These are phyloP conservation scores for Venturia effusa DNA, from an alignment of 2,329 filamentous ascomycete species.

Conservation along the genomic window DNA sequence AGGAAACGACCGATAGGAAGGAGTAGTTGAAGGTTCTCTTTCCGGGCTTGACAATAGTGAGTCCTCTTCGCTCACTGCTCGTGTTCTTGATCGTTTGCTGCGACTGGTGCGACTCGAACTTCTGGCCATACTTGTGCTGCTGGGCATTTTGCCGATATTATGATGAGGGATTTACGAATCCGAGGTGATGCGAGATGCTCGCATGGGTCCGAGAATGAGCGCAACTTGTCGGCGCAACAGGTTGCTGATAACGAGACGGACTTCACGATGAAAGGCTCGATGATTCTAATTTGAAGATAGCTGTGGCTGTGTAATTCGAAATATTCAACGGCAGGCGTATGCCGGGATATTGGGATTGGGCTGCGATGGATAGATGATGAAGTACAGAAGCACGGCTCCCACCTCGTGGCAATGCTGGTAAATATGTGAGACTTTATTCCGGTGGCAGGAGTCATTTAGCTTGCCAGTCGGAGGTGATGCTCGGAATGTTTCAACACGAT, in stretches of 20 bases:
- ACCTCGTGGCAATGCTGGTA: neutral
- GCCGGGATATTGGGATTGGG: neutral
- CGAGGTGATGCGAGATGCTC: neutral
- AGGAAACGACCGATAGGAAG: conserved; percentile 9
- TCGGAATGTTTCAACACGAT: neutral
- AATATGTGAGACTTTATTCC: neutral
- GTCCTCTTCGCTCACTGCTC: conserved; percentile 3
- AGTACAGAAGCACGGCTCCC: neutral
- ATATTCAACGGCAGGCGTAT: neutral
- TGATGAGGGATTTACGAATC: neutral
- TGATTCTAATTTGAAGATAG: neutral
- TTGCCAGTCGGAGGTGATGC: neutral
- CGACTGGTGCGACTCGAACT: neutral
- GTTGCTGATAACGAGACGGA: neutral
- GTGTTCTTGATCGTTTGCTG: neutral
- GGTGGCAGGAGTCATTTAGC: neutral
- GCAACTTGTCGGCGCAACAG: neutral
- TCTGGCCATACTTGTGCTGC: neutral
- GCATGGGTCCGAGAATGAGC: neutral
- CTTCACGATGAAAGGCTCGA: neutral
- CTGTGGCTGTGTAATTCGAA: neutral
- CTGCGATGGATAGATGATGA: neutral
- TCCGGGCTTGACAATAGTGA: neutral
- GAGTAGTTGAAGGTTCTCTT: conserved; percentile 2
- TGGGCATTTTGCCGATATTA: neutral